phyloP scores from a whole-genome alignment of 176 grass and related monocot species.

The Puya raimondii region DNA sequence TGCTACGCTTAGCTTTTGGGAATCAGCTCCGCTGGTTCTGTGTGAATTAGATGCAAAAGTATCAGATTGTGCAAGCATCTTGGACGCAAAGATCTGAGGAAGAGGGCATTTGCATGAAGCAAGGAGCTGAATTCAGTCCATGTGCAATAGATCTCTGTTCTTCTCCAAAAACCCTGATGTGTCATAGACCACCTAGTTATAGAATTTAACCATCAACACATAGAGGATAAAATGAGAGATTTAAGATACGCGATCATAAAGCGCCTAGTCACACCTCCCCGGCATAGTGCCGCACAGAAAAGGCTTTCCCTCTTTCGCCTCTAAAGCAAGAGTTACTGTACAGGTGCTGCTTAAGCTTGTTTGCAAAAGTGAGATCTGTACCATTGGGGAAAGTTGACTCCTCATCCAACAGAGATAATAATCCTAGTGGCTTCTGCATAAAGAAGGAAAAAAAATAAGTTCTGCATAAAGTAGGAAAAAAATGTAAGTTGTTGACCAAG shows the following conservation, averaged over 20 bases:
- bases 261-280: constrained; percentile 48
- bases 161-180: constrained; percentile 95
- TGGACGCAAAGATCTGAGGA: constrained; percentile 78
- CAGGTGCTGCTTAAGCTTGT: constrained; percentile 91
- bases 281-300: constrained; percentile 75
- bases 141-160: constrained; percentile 92
- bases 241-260: background rate
- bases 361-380: constrained; percentile 91
- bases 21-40: constrained; percentile 77
- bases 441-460: too few relatives aligned
- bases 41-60: constrained; percentile 37
- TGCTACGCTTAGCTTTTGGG: constrained; percentile 84
- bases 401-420: constrained; percentile 92
- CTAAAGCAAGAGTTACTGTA: constrained; percentile 61
- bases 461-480: too few relatives aligned
- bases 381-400: constrained; percentile 97
- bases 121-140: constrained; percentile 89
- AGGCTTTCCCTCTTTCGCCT: constrained; percentile 88
- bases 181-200: constrained; percentile 67
- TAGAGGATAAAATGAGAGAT: constrained; percentile 16
- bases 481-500: background rate
- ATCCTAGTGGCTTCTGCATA: constrained; percentile 73
- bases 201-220: constrained; percentile 14
- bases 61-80: constrained; percentile 80
- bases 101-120: constrained; percentile 62